Evolutionary conservation across 164 flowering plant species (phyloP).

Genomic region (Annona cherimola): DNA sequence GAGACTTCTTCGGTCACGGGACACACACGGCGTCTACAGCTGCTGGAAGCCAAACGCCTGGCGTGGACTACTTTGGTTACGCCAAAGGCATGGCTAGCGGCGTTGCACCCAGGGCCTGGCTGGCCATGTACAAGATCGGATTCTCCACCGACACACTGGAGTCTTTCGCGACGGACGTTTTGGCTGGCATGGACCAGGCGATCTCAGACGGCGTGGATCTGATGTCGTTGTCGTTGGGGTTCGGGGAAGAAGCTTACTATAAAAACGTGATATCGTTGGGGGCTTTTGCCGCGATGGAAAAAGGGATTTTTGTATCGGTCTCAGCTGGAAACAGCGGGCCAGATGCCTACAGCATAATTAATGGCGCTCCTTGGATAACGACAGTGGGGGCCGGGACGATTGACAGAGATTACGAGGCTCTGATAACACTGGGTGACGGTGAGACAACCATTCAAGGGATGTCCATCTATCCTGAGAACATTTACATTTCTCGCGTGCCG

Average conservation of each 20-base stretch:
- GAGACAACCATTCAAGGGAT: constrained; percentile 16
- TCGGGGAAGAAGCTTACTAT: neutral
- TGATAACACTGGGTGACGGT: constrained; percentile 14
- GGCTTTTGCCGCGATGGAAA: constrained; percentile 21
- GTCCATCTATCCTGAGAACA: constrained; percentile 29
- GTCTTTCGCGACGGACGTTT: constrained; percentile 25
- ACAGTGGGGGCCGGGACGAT: constrained; percentile 22
- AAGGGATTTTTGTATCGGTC: constrained; percentile 23
- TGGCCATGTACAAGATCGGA: neutral
- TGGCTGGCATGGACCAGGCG: constrained; percentile 22
- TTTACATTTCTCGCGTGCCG: constrained; percentile 19
- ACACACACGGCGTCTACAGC: constrained; percentile 81
- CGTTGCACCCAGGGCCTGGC: constrained; percentile 11
- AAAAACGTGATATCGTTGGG: constrained; percentile 10
- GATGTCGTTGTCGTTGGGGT: constrained; percentile 18
- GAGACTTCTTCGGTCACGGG: constrained; percentile 86
- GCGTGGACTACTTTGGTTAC: constrained; percentile 59
- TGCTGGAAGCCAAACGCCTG: constrained; percentile 53
- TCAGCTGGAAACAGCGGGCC: constrained; percentile 18
- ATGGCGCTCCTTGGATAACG: constrained; percentile 26
- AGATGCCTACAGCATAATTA: constrained; percentile 4
- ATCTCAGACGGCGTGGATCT: constrained; percentile 20
- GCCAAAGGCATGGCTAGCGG: constrained; percentile 25
- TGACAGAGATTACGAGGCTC: constrained; percentile 15
- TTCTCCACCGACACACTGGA: constrained; percentile 9